Evolutionary conservation across 371 early-diverging fungal genomes (phyloP).

Genomic region (Coemansia sp.): DNA sequence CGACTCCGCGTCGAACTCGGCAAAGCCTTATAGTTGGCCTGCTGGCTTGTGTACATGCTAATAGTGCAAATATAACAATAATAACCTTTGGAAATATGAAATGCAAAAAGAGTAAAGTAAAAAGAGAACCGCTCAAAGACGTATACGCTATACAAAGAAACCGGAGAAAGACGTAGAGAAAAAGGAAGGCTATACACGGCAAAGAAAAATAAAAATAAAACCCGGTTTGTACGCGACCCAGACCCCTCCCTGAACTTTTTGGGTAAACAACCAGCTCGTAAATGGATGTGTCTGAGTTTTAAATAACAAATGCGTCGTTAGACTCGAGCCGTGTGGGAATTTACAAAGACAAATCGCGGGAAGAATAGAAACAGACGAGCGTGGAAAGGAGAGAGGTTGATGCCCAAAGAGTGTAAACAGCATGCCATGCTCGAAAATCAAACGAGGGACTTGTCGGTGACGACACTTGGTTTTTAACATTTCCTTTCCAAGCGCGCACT

Average conservation of each 20-base stretch:
- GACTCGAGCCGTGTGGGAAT: background rate
- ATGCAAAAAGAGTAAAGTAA: background rate
- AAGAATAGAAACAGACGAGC: background rate
- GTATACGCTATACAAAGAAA: conserved; percentile 12
- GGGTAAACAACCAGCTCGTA: background rate
- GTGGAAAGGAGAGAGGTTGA: background rate
- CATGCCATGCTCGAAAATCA: background rate
- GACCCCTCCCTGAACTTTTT: too few species aligned
- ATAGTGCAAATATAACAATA: conserved; percentile 4
- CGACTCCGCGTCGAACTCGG: conserved; percentile 47
- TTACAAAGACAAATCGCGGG: background rate
- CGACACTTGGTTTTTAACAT: background rate
- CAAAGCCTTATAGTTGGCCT: conserved; percentile 29
- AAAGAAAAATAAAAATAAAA: too few species aligned
- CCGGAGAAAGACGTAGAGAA: background rate
- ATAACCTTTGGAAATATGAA: background rate
- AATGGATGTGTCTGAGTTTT: background rate
- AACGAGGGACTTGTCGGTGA: background rate
- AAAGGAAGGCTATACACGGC: too few species aligned
- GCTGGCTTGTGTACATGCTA: conserved; percentile 39
- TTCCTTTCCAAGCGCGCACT: background rate
- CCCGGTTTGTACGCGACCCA: too few species aligned
- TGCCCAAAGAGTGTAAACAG: background rate
- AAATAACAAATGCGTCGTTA: background rate
- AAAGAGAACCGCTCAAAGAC: conserved; percentile 1